phyloP scores from a whole-genome alignment of 2,329 filamentous ascomycete genomes.

The Neonectria magnoliae region DNA sequence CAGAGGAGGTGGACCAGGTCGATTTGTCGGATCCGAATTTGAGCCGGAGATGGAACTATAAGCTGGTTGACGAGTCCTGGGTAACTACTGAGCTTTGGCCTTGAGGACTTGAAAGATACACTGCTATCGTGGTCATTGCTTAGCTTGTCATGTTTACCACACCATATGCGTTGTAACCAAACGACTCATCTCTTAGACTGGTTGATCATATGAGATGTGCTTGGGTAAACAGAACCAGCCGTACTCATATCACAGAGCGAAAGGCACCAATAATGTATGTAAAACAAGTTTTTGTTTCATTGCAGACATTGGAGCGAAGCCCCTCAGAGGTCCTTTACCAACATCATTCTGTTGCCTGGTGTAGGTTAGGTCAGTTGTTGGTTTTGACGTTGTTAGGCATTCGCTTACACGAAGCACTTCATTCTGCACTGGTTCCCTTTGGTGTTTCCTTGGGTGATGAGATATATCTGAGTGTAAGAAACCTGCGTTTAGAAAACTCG shows the following conservation, averaged over 20 bases:
- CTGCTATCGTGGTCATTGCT: neutral
- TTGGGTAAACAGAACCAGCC: neutral
- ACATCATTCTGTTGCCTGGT: neutral
- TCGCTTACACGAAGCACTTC: neutral
- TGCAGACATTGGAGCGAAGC: neutral
- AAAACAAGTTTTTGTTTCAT: neutral
- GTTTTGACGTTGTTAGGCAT: neutral
- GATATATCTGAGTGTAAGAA: too few relatives aligned
- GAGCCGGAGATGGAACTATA: slow-evolving; percentile 74
- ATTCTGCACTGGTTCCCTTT: neutral
- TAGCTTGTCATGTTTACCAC: neutral
- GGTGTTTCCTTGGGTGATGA: too few relatives aligned
- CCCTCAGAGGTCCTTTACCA: neutral
- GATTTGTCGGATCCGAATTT: slow-evolving; percentile 75
- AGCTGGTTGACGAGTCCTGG: slow-evolving; percentile 68
- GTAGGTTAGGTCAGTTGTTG: neutral
- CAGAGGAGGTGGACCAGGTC: slow-evolving; percentile 78
- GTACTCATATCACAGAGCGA: neutral
- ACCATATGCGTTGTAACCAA: neutral
- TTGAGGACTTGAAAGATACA: slow-evolving; percentile 38
- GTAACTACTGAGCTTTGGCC: slow-evolving; percentile 76
- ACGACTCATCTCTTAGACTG: neutral
- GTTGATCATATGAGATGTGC: neutral
- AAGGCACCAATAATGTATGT: neutral
- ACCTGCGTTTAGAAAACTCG: too few relatives aligned